These are phyloP conservation scores for Graphiopsis chlorocephala DNA, from an alignment of 2,329 filamentous ascomycete species.

Conservation along the genomic window DNA sequence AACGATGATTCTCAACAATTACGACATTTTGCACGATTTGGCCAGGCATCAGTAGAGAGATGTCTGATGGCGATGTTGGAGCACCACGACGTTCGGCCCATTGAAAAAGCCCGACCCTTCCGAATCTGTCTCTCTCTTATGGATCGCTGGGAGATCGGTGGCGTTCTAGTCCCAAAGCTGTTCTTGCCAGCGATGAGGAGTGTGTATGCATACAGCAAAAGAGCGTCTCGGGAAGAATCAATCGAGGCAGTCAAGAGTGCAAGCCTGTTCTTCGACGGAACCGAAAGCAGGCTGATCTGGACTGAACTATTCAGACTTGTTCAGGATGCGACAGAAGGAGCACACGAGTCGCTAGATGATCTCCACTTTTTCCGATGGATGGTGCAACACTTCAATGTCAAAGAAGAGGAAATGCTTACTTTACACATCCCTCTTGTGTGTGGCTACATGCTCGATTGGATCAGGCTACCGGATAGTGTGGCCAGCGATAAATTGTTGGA, in stretches of 20 bases:
- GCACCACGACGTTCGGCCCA: slow-evolving; percentile 51
- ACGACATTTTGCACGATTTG: slow-evolving; percentile 76
- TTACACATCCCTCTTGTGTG: slow-evolving; percentile 66
- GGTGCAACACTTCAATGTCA: slow-evolving; percentile 82
- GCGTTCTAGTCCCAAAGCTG: slow-evolving; percentile 79
- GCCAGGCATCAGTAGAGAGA: slow-evolving; percentile 68
- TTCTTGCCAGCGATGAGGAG: slow-evolving; percentile 84
- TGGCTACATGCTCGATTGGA: slow-evolving; percentile 18
- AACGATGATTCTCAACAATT: slow-evolving; percentile 55
- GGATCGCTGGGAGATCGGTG: slow-evolving; percentile 97
- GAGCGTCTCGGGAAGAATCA: slow-evolving; percentile 67
- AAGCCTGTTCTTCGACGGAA: slow-evolving; percentile 94
- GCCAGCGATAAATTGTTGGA: neutral
- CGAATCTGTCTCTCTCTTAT: slow-evolving; percentile 91
- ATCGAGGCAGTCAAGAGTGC: slow-evolving; percentile 88
- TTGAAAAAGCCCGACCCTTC: slow-evolving; percentile 78
- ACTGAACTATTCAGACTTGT: slow-evolving; percentile 27
- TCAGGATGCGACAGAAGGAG: neutral
- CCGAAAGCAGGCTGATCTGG: slow-evolving; percentile 92
- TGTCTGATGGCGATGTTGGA: slow-evolving; percentile 77
- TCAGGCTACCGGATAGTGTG: neutral
- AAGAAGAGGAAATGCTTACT: slow-evolving; percentile 92
- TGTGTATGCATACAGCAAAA: slow-evolving; percentile 69
- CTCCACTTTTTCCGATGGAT: slow-evolving; percentile 63
- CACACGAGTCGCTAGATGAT: slow-evolving; percentile 13